These are phyloP conservation scores for Blastocystis sp. DNA, from an alignment of 352 stramenopile species.

Conservation along the genomic window DNA sequence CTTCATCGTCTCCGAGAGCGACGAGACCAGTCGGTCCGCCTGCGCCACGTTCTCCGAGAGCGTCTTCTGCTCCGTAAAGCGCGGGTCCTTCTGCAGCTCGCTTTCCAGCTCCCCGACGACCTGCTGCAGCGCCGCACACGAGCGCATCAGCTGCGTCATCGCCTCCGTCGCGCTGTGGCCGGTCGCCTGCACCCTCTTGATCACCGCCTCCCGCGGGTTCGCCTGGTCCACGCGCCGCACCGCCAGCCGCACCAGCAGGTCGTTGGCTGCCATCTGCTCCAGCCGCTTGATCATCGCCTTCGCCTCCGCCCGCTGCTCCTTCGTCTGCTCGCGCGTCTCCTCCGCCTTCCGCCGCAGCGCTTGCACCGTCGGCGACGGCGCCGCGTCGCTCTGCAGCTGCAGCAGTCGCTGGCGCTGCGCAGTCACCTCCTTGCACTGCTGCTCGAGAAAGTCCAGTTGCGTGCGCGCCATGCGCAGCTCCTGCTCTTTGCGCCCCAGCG, in stretches of 20 bases:
- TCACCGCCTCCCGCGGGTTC: not conserved
- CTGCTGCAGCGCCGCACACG: not conserved
- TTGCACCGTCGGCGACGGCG: not conserved
- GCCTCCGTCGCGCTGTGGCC: not conserved
- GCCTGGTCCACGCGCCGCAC: not conserved
- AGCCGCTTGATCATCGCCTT: not conserved
- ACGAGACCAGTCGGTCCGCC: not conserved
- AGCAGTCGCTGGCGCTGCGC: not conserved
- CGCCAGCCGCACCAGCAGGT: not conserved
- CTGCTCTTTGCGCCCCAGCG: not conserved
- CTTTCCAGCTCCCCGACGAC: not conserved
- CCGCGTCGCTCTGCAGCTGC: not conserved
- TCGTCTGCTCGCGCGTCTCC: not conserved
- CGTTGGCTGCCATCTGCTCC: not conserved
- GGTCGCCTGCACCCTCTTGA: not conserved
- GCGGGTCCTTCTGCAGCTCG: not conserved
- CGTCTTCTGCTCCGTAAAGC: not conserved
- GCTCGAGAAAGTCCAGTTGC: not conserved
- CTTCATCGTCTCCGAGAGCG: not conserved
- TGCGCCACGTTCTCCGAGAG: not conserved
- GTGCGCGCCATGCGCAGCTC: not conserved
- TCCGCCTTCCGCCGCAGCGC: not conserved
- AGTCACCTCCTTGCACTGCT: not conserved
- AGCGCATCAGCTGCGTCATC: not conserved
- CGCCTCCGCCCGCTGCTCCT: not conserved